Conservation (phyloP, 208 protist species). For the Crithidia fasciculata region DNA sequence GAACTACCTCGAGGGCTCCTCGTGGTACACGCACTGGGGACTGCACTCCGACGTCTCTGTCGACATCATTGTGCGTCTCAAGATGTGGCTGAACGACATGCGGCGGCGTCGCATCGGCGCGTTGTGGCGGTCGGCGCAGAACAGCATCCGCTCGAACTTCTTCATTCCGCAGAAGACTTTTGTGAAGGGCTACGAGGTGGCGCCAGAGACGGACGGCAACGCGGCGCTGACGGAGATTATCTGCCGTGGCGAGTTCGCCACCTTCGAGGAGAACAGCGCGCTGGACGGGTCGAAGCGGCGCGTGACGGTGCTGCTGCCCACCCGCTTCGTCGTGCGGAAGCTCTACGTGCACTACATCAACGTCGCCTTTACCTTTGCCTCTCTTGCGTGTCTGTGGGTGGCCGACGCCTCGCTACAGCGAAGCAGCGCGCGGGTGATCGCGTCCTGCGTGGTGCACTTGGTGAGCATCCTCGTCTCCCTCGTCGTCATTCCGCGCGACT, state of each 20-base stretch:
- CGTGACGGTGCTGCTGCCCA: background rate
- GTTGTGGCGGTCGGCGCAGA: slow-evolving; percentile 17
- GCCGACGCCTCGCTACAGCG: slow-evolving; percentile 38
- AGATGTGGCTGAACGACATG: slow-evolving; percentile 54
- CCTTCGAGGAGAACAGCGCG: slow-evolving; percentile 57
- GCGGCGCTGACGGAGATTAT: slow-evolving; percentile 57
- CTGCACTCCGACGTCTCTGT: slow-evolving; percentile 46
- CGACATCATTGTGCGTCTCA: slow-evolving; percentile 47
- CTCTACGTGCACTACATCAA: slow-evolving; percentile 52
- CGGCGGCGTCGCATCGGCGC: slow-evolving; percentile 29
- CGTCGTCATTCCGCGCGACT: slow-evolving; percentile 55
- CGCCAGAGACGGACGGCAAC: slow-evolving; percentile 11
- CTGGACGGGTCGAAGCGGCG: slow-evolving; percentile 30
- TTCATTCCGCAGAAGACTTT: slow-evolving; percentile 36
- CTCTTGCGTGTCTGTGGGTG: slow-evolving; percentile 74
- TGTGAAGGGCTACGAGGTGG: slow-evolving; percentile 23
- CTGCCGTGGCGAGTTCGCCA: slow-evolving; percentile 61
- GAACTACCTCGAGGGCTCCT: slow-evolving; percentile 72
- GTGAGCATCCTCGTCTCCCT: slow-evolving; percentile 53
- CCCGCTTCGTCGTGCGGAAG: slow-evolving; percentile 20
- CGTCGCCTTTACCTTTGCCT: slow-evolving; percentile 44
- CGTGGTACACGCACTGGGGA: slow-evolving; percentile 72
- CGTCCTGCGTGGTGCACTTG: slow-evolving; percentile 50
- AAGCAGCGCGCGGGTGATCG: slow-evolving; percentile 25
- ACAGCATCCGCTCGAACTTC: slow-evolving; percentile 27